Evolutionary conservation across 1,284 basidiomycete genomes (phyloP), one percentile per base, ranked within the genome.

Genomic region (Puccinia hordei): DNA sequence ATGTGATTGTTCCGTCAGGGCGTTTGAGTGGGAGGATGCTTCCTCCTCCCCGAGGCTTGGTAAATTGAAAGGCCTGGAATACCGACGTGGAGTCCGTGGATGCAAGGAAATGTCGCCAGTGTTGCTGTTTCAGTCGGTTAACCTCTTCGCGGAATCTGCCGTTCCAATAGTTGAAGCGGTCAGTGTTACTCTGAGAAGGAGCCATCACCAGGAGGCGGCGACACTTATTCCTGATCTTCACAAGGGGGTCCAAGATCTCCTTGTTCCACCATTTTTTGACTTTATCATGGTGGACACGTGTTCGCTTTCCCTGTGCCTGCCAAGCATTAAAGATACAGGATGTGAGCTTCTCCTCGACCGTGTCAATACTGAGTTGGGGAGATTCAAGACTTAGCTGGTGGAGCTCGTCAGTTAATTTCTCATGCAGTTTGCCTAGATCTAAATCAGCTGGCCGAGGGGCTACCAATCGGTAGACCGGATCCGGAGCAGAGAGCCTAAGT

Each of bases 221-320:
- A 12, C 41, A 41, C 13, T 44, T 53, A 24, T 73, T 73, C 19
- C 51, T 15, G 8, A 53, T 44, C 33, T 38, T 55, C 22, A 73
- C 2, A 0, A 73, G 13, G 8, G 72, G 72, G 24, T 73, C 53
- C 4, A 73, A 51, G 10, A 22, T 38, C 12, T 57, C 51, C 72
- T 73, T 57, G 55, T 38, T 12, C 72, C 72, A 73, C 72, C 72
- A 73, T 22, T 13, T 8, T 33, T 73, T 73, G 10, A 24, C 38
- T 38, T 73, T 30, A 4, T 6, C 1, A 24, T 33, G 33, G 33
- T 73, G 0, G 27, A 53, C 19, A 17, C 41, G 41, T 44, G 41
- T 44, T 8, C 41, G 41, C 41, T 13, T 44, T 44, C 41, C n/a
- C n/a, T n/a, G n/a, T n/a, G n/a, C n/a, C n/a, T n/a, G n/a, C n/a